Evolutionary conservation across 2,329 filamentous ascomycete genomes (phyloP).

Genomic region (Diaporthe eres): DNA sequence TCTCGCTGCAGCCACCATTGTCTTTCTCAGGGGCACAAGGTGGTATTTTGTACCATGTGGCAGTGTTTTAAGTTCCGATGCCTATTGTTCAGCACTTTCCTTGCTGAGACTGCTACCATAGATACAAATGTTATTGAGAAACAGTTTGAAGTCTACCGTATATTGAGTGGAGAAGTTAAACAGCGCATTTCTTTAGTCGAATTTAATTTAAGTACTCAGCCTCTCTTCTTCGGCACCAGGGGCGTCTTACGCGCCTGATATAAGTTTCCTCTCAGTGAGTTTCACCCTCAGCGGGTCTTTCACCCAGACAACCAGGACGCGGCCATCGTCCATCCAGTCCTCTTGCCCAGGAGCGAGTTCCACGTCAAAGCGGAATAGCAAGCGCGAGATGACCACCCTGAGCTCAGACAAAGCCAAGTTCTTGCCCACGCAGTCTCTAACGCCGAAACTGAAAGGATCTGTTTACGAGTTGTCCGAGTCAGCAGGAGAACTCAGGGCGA

Average conservation of each 20-base stretch:
- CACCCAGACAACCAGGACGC: conserved; percentile 2
- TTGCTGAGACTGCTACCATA: too few species aligned
- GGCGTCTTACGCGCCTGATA: not conserved
- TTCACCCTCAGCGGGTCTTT: conserved; percentile 16
- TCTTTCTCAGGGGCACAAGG: too few species aligned
- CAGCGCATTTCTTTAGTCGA: too few species aligned
- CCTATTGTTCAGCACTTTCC: too few species aligned
- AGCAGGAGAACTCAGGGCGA: not conserved
- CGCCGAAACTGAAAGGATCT: conserved; percentile 55
- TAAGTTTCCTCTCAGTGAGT: conserved; percentile 20
- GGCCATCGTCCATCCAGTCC: conserved; percentile 1
- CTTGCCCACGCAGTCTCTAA: conserved; percentile 44
- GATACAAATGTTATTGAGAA: too few species aligned
- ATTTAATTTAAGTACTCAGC: not conserved
- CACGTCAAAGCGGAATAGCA: conserved; percentile 54
- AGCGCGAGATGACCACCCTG: conserved; percentile 51
- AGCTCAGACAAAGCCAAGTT: conserved; percentile 54
- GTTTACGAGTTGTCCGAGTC: not conserved
- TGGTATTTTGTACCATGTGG: too few species aligned
- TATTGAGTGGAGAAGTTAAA: too few species aligned
- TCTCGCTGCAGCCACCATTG: too few species aligned
- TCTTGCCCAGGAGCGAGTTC: conserved; percentile 40
- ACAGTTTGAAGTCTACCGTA: too few species aligned
- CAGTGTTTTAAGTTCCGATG: too few species aligned
- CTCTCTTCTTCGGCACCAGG: too few species aligned